Conservation (phyloP, 805 yeast genomes). For the Tanozyma kutaoensis region DNA sequence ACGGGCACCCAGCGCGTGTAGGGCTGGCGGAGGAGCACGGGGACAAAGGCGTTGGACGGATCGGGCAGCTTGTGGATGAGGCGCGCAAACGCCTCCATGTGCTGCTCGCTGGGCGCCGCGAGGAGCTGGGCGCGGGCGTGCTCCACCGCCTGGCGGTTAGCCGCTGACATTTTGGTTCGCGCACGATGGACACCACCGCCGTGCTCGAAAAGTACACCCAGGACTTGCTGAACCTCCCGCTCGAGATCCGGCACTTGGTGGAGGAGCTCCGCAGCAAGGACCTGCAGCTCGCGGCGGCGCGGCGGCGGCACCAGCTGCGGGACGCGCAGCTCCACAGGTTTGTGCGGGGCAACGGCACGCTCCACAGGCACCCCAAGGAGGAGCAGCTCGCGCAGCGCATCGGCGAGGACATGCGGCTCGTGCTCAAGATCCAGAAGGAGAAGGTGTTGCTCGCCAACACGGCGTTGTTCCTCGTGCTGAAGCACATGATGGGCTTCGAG, state of each 20-base stretch:
- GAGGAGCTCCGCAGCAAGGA: conserved; percentile 72
- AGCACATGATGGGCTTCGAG: conserved; percentile 63
- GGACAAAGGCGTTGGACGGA: no score
- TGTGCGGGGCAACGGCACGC: conserved; percentile 71
- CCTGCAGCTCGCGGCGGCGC: conserved; percentile 45
- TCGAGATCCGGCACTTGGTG: conserved; percentile 68
- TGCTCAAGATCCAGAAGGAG: conserved; percentile 55
- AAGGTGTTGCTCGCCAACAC: conserved; percentile 75
- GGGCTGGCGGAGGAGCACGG: no score
- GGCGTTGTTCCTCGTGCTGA: conserved; percentile 62
- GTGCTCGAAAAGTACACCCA: conserved; percentile 34
- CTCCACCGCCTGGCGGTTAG: no score
- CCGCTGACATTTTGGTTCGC: no score
- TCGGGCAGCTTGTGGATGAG: no score
- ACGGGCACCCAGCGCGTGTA: no score
- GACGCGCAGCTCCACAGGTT: conserved; percentile 77
- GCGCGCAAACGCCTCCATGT: no score
- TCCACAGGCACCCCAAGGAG: conserved; percentile 74
- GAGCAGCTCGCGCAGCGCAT: conserved; percentile 50
- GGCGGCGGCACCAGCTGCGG: conserved; percentile 52
- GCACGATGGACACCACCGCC: conserved; percentile 83
- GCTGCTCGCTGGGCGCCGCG: no score
- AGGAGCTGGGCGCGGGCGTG: no score
- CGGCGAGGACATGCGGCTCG: conserved; percentile 49
- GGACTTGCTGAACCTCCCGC: conserved; percentile 72